Evolutionary conservation across 1,139 yeast genomes (phyloP), one percentile per base, ranked within the genome.

Genomic region (Taphrina flavorubra): DNA sequence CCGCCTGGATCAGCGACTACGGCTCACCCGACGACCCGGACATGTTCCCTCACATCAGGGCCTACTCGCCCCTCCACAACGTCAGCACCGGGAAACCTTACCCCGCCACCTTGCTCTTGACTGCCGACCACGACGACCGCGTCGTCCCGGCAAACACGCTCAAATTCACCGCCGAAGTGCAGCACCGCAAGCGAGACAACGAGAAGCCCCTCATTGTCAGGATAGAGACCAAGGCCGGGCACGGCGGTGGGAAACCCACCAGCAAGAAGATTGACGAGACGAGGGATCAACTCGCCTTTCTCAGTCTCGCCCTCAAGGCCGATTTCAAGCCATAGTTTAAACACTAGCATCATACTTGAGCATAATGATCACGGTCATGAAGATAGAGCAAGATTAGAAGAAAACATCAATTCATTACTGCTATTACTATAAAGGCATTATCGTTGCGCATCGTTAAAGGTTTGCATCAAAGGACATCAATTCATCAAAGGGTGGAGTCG

Each of bases 51-150:
- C 34, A 55, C 68, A 44, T 65, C 40, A 39, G 31, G 7, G 65
- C 40, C 14, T 65, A 65, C 37, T 65, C 69, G 47, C 69, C 69
- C 34, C 46, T 59, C 31, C 60, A 65, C 65, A 65, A 65, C 51
- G 39, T 65, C 46, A 10, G 31, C n/a, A 51, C 60, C 25, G 10
- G 25, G 10, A 65, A 46, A 18, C 46, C 47, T 10, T 65, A 65
- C 39, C 69, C 69, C 13, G 40, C 62, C n/a, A 42, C 60, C 13
- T 44, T 65, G 31, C 51, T 65, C 20, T 36, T 65, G 51, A 65
- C 68, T 2, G 63, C 64, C n/a, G 68, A 65, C 11, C 68, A 65
- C 53, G 68, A 65, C 18, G 64, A 65, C 31, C 64, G 64, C 6
- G 64, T 65, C 37, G 64, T 56, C 10, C 63, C 68, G n/a, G 63